Evolutionary conservation across 352 stramenopile genomes (phyloP).

Genomic region (Phytopythium delawarense): DNA sequence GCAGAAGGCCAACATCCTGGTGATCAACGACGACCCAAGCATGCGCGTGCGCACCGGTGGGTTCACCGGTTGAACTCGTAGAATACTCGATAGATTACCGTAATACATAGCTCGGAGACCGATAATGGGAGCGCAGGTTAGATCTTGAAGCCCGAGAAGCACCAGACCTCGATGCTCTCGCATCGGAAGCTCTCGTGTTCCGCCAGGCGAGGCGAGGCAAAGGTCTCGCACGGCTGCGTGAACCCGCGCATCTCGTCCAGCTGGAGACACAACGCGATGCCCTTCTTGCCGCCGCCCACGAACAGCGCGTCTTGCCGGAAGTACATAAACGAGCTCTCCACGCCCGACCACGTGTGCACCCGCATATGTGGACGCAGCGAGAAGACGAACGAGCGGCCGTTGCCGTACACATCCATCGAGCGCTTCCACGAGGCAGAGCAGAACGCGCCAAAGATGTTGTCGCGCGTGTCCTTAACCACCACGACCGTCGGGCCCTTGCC

Average conservation of each 20-base stretch:
- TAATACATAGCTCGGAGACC: background rate
- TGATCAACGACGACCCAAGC: background rate
- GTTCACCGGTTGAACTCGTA: background rate
- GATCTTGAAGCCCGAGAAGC: conserved; percentile 64
- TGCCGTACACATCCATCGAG: conserved; percentile 54
- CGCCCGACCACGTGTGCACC: conserved; percentile 52
- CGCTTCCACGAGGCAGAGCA: conserved; percentile 62
- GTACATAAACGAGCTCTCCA: conserved; percentile 76
- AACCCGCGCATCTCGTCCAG: conserved; percentile 73
- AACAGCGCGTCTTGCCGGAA: conserved; percentile 47
- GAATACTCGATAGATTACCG: background rate
- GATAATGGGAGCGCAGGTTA: conserved; percentile 13
- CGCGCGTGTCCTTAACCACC: conserved; percentile 58
- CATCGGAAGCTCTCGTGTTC: conserved; percentile 50
- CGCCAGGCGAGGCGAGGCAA: conserved; percentile 51
- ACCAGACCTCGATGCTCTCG: conserved; percentile 66
- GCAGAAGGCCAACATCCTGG: background rate
- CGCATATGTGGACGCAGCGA: conserved; percentile 53
- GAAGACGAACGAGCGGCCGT: conserved; percentile 75
- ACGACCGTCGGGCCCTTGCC: conserved; percentile 64
- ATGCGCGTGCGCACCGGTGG: background rate
- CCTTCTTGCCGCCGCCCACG: conserved; percentile 58
- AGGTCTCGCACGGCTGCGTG: conserved; percentile 55
- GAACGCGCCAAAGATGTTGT: conserved; percentile 76
- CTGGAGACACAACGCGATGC: conserved; percentile 66